phyloP scores from a whole-genome alignment of 768 basidiomycete species.

The Grammothele lineata region DNA sequence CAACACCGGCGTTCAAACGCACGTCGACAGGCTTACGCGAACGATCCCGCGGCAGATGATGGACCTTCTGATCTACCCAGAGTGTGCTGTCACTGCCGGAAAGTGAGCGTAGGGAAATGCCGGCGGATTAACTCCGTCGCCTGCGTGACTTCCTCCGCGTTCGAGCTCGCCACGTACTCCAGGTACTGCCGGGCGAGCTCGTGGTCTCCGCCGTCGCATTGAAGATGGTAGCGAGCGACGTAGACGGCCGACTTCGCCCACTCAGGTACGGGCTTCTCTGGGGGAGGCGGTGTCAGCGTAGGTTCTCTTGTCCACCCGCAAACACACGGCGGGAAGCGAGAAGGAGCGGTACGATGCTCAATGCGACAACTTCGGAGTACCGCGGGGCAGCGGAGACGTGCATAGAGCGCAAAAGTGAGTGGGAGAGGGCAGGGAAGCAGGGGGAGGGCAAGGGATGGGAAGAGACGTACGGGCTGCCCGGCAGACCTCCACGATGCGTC shows the following conservation, averaged over 20 bases:
- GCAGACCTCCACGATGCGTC: constrained; percentile 72
- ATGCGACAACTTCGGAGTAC: too few relatives aligned
- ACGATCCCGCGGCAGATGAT: too few relatives aligned
- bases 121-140: constrained; percentile 70
- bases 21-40: too few relatives aligned
- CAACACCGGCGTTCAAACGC: too few relatives aligned
- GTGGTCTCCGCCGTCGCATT: constrained; percentile 59
- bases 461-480: constrained; percentile 41
- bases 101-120: constrained; percentile 31
- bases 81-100: too few relatives aligned
- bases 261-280: constrained; percentile 69
- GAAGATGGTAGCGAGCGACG: constrained; percentile 77
- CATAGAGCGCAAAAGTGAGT: too few relatives aligned
- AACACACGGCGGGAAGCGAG: too few relatives aligned
- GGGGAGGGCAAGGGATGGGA: not conserved
- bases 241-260: constrained; percentile 82
- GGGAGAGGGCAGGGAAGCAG: not conserved
- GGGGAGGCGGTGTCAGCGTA: constrained; percentile 1
- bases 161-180: constrained; percentile 69
- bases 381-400: too few relatives aligned
- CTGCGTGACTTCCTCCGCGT: constrained; percentile 74
- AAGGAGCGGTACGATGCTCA: too few relatives aligned
- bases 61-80: too few relatives aligned
- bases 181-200: constrained; percentile 68
- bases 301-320: too few relatives aligned